A percentile compares a stretch with the other conserved stretches of the same genome.
These are phyloP conservation scores for Fusarium pininemorale DNA, from an alignment of 2,329 filamentous ascomycete species.

Conservation along the genomic window DNA sequence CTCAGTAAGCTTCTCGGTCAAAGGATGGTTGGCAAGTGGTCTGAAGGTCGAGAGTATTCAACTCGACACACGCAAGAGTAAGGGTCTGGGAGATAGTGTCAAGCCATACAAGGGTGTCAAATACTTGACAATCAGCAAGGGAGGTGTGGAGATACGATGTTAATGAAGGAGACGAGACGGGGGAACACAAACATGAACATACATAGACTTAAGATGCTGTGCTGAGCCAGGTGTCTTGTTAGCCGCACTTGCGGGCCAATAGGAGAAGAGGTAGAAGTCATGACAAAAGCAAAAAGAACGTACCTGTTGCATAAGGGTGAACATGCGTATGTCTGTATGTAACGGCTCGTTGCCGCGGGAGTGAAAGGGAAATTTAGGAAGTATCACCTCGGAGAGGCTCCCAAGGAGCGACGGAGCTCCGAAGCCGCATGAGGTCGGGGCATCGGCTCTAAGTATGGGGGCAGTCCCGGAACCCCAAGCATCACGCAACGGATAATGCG, in stretches of 20 bases:
- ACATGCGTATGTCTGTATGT: background rate
- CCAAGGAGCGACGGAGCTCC: constrained; percentile 38
- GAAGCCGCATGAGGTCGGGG: constrained; percentile 38
- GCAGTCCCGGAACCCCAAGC: constrained; percentile 10
- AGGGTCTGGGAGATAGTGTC: constrained; percentile 84
- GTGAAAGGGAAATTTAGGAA: constrained; percentile 21
- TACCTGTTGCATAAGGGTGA: background rate
- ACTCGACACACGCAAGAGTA: constrained; percentile 80
- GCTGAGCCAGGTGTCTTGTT: background rate
- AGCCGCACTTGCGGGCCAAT: constrained; percentile 16
- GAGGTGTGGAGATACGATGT: constrained; percentile 71
- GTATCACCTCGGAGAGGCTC: constrained; percentile 26
- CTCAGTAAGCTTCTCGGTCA: constrained; percentile 75
- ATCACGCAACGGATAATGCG: constrained; percentile 17
- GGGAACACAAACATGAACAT: background rate
- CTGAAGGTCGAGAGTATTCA: constrained; percentile 74
- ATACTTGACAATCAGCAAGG: constrained; percentile 82
- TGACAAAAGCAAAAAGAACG: constrained; percentile 13
- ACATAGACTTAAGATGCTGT: constrained; percentile 4
- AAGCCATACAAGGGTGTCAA: constrained; percentile 99
- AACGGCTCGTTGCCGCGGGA: constrained; percentile 19
- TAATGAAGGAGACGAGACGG: constrained; percentile 39
- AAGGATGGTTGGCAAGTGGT: constrained; percentile 74
- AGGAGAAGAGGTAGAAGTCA: background rate
- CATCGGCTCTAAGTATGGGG: constrained; percentile 43